phyloP scores from a whole-genome alignment of 139 green algal genomes.

The Chlamydomonas sp. region DNA sequence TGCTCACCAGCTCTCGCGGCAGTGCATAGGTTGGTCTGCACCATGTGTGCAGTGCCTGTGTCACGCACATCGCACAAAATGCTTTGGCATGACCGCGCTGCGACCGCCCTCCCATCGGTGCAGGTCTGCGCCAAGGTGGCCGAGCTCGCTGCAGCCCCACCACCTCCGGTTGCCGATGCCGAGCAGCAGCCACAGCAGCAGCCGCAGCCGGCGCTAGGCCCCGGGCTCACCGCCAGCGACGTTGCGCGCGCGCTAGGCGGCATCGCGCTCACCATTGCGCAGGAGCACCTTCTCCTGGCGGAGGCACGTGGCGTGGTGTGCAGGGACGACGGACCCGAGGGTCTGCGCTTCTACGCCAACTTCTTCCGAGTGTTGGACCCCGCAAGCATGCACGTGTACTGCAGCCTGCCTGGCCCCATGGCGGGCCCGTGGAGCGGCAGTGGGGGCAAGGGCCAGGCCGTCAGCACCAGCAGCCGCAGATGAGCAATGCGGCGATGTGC shows the following conservation, averaged over 20 bases:
- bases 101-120: neutral
- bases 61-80: too few species aligned
- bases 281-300: slow-evolving; percentile 85
- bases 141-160: slow-evolving; percentile 1
- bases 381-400: too few species aligned
- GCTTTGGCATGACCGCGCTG: too few species aligned
- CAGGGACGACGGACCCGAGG: slow-evolving; percentile 89
- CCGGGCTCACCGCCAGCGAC: slow-evolving; percentile 62
- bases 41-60: too few species aligned
- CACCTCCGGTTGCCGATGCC: neutral
- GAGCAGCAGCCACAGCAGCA: neutral
- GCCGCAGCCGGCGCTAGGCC: slow-evolving; percentile 49
- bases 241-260: slow-evolving; percentile 61
- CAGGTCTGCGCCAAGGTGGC: slow-evolving; percentile 28
- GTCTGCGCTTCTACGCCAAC: slow-evolving; percentile 89
- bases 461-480: too few species aligned
- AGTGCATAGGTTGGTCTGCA: too few species aligned
- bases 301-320: slow-evolving; percentile 86
- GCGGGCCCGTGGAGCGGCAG: neutral
- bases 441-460: too few species aligned
- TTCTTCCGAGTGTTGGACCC: slow-evolving; percentile 73
- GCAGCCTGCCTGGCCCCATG: neutral
- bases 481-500: too few species aligned
- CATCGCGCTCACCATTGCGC: slow-evolving; percentile 76
- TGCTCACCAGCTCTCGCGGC: too few species aligned